Conservation (phyloP, 129 eudicot species). For the Centella asiatica region DNA sequence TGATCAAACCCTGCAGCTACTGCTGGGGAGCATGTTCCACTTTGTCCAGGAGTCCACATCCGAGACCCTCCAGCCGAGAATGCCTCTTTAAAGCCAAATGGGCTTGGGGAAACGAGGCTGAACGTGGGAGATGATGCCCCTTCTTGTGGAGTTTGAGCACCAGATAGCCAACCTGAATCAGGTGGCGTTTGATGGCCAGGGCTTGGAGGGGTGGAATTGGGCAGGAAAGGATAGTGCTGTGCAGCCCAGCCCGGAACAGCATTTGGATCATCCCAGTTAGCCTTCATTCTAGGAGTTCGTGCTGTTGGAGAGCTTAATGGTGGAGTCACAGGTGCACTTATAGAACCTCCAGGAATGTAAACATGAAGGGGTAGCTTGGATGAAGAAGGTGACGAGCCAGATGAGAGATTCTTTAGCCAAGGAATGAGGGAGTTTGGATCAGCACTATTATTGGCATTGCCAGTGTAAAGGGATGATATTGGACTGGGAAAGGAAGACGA, state of each 20-base stretch:
- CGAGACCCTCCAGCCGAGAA: constrained; percentile 59
- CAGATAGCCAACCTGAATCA: constrained; percentile 77
- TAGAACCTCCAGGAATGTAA: constrained; percentile 66
- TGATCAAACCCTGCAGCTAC: constrained; percentile 54
- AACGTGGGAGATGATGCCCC: constrained; percentile 89
- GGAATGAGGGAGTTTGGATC: constrained; percentile 92
- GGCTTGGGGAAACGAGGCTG: constrained; percentile 73
- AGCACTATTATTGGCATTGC: constrained; percentile 25
- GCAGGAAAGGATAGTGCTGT: constrained; percentile 52
- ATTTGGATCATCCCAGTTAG: constrained; percentile 39
- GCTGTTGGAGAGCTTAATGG: constrained; percentile 87
- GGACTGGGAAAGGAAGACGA: constrained; percentile 89
- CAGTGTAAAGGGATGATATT: constrained; percentile 36
- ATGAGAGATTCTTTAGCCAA: constrained; percentile 83
- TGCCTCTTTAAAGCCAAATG: constrained; percentile 51
- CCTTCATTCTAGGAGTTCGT: constrained; percentile 64
- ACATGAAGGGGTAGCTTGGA: constrained; percentile 73
- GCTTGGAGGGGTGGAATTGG: constrained; percentile 84
- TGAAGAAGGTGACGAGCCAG: constrained; percentile 47
- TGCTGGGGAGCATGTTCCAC: constrained; percentile 92
- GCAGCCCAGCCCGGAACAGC: constrained; percentile 53
- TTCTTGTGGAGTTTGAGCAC: constrained; percentile 77
- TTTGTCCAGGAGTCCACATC: constrained; percentile 92
- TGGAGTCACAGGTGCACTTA: constrained; percentile 97
- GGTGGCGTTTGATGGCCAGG: constrained; percentile 85